Evolutionary conservation across 306 rosid genomes (phyloP).

Genomic region (Cucurbita argyrosperma): DNA sequence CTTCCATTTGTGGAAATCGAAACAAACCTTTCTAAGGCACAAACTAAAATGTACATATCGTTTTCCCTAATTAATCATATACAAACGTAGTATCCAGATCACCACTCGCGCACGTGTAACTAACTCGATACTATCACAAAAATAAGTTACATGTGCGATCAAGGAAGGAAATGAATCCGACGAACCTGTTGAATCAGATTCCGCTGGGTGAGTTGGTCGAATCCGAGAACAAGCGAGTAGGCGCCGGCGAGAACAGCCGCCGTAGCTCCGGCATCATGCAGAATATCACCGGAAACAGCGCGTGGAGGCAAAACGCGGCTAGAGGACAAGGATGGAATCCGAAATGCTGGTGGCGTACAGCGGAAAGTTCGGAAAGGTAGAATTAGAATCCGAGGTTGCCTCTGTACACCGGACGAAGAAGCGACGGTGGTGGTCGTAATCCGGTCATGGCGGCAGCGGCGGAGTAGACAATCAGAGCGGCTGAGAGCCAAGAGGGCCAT

Average conservation of each 20-base stretch:
- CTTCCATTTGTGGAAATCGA: slow-evolving; percentile 1
- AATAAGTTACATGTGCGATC: neutral
- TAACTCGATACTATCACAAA: neutral
- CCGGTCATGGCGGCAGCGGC: neutral
- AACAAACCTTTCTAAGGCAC: neutral
- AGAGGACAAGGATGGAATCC: slow-evolving; percentile 4
- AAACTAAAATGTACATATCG: neutral
- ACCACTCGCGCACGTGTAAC: neutral
- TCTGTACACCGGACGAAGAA: neutral
- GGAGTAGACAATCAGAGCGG: neutral
- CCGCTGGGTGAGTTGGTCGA: slow-evolving; percentile 41
- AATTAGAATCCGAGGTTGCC: neutral
- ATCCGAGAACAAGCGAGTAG: slow-evolving; percentile 44
- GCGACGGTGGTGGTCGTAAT: neutral
- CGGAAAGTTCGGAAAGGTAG: slow-evolving; percentile 10
- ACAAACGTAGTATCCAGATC: neutral
- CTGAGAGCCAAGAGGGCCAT: neutral
- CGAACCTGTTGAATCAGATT: slow-evolving; percentile 56
- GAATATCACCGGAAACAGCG: slow-evolving; percentile 15
- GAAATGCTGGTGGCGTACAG: slow-evolving; percentile 14
- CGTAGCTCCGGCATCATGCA: slow-evolving; percentile 51
- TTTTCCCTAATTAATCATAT: neutral
- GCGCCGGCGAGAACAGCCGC: slow-evolving; percentile 47
- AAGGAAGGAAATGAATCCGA: neutral
- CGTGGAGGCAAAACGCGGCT: neutral